Evolutionary conservation across 768 basidiomycete species (phyloP).

Genomic region (Podaxis rugospora): DNA sequence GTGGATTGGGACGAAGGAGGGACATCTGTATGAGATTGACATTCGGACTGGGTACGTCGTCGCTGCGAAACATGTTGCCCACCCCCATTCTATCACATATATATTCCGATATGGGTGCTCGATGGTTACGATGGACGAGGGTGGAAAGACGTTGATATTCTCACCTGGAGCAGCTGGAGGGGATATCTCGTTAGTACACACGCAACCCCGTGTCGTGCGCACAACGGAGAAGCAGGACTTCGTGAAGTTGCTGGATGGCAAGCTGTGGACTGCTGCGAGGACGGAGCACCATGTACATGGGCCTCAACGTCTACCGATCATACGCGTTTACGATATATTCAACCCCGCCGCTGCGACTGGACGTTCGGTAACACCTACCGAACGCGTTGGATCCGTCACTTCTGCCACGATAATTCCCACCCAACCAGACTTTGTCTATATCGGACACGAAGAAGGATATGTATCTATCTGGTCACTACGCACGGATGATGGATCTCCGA

Average conservation of each 20-base stretch:
- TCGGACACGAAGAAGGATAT: conserved; percentile 91
- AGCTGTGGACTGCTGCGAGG: conserved; percentile 79
- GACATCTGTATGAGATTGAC: conserved; percentile 82
- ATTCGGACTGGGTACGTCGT: conserved; percentile 53
- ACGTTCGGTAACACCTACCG: conserved; percentile 53
- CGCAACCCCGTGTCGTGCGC: conserved; percentile 55
- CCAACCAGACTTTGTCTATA: conserved; percentile 61
- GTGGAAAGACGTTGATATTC: conserved; percentile 79
- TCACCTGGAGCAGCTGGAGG: conserved; percentile 34
- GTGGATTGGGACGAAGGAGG: conserved; percentile 92
- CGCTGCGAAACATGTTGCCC: conserved; percentile 56
- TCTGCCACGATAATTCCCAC: conserved; percentile 74
- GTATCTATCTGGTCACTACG: conserved; percentile 76
- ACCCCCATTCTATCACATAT: conserved; percentile 60
- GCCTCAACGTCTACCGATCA: conserved; percentile 55
- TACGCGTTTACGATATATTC: conserved; percentile 79
- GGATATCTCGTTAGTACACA: conserved; percentile 42
- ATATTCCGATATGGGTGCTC: conserved; percentile 68
- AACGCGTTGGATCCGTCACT: conserved; percentile 79
- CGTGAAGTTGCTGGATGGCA: conserved; percentile 64
- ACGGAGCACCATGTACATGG: conserved; percentile 26
- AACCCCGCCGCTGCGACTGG: conserved; percentile 54
- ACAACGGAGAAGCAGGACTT: conserved; percentile 83
- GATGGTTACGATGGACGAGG: conserved; percentile 84
- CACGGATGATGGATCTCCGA: conserved; percentile 51